phyloP scores from a whole-genome alignment of 2,329 filamentous ascomycete genomes.

The Myrmaecium sp. region DNA sequence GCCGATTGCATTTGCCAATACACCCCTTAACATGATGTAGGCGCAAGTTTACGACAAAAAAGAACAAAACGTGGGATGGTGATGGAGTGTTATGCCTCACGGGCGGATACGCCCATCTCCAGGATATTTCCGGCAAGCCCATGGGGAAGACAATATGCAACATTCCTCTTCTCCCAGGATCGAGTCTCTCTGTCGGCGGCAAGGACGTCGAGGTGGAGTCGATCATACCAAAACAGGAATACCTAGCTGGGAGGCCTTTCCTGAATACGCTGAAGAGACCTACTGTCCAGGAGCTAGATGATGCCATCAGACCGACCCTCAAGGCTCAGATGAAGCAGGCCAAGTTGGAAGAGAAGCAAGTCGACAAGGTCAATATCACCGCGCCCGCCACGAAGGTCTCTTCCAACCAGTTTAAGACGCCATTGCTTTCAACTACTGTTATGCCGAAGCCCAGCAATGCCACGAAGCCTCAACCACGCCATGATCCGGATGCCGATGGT shows the following conservation, averaged over 20 bases:
- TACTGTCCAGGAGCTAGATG: constrained; percentile 9
- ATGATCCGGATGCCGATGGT: constrained; percentile 41
- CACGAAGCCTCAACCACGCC: constrained; percentile 40
- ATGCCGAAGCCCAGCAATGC: constrained; percentile 28
- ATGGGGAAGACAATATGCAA: constrained; percentile 42
- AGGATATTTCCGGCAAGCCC: constrained; percentile 45
- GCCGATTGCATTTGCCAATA: not conserved
- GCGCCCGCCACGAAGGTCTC: constrained; percentile 20
- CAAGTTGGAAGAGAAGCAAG: constrained; percentile 23
- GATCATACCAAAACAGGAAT: constrained; percentile 43
- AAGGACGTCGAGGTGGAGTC: constrained; percentile 54
- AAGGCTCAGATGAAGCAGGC: constrained; percentile 14
- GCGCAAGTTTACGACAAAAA: constrained; percentile 54
- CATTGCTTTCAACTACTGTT: constrained; percentile 37
- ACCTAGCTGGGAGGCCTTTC: constrained; percentile 31
- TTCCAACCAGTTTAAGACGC: constrained; percentile 42
- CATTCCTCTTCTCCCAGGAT: constrained; percentile 41
- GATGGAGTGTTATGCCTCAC: constrained; percentile 46
- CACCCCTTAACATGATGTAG: constrained; percentile 14
- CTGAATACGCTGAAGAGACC: constrained; percentile 12
- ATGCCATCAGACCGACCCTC: constrained; percentile 9
- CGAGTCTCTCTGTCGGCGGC: constrained; percentile 43
- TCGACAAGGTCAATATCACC: constrained; percentile 17
- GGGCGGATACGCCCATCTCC: constrained; percentile 41
- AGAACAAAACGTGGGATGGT: constrained; percentile 64